Conservation (phyloP, 495 filamentous ascomycete species). For the Tricharina praecox region DNA sequence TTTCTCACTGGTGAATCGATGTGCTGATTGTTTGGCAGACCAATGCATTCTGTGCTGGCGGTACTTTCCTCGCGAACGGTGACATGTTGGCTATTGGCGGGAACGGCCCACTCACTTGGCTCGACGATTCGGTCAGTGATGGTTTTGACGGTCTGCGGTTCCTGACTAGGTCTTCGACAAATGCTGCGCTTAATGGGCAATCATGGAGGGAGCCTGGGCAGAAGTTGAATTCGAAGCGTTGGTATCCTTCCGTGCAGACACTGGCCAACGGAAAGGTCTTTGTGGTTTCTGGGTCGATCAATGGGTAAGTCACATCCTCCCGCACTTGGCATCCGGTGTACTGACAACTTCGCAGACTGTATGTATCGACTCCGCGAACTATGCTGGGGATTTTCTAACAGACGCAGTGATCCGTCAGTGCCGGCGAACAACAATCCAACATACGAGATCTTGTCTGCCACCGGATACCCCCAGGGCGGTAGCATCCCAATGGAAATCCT, state of each 20-base stretch:
- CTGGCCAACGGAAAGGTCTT: constrained; percentile 40
- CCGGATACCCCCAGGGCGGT: constrained; percentile 30
- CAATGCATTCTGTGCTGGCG: constrained; percentile 47
- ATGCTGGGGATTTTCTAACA: background rate
- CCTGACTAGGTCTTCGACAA: constrained; percentile 34
- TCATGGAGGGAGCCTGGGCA: constrained; percentile 41
- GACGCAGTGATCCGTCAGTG: constrained; percentile 35
- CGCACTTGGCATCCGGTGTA: background rate
- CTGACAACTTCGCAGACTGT: background rate
- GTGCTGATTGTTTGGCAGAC: constrained; percentile 26
- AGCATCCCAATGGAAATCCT: constrained; percentile 37
- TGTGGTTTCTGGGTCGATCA: constrained; percentile 44
- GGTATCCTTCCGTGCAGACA: constrained; percentile 45
- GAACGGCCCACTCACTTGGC: constrained; percentile 37
- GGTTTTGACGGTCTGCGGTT: constrained; percentile 43
- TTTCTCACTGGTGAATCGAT: background rate
- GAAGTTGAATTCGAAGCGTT: constrained; percentile 37
- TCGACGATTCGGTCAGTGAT: constrained; percentile 42
- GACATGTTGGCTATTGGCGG: constrained; percentile 39
- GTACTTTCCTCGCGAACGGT: constrained; percentile 43
- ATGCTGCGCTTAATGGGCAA: constrained; percentile 34
- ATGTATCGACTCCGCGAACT: background rate
- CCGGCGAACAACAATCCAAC: constrained; percentile 47
- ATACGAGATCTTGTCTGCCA: constrained; percentile 37
- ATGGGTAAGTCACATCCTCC: constrained; percentile 27